Evolutionary conservation across 148 eudicot species (phyloP).

Genomic region (Rhododendron simsii): DNA sequence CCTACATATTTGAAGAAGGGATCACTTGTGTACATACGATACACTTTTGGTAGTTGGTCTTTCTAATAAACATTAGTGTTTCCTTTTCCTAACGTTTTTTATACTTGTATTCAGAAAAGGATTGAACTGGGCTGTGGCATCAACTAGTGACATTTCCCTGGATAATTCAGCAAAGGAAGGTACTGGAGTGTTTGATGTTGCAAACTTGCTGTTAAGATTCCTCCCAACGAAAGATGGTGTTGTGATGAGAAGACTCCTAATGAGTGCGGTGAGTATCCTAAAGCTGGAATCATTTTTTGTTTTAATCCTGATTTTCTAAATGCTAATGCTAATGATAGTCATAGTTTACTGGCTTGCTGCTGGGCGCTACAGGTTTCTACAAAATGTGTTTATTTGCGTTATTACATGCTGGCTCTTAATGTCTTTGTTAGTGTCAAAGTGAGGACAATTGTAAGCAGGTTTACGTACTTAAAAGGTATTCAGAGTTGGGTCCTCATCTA

Average conservation of each 20-base stretch:
- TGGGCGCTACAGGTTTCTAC: background rate
- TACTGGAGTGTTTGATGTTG: slow-evolving; percentile 36
- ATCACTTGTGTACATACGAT: background rate
- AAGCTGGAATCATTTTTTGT: background rate
- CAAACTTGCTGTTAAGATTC: slow-evolving; percentile 61
- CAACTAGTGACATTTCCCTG: slow-evolving; percentile 22
- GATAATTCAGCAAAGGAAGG: slow-evolving; percentile 28
- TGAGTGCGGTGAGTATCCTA: slow-evolving; percentile 75
- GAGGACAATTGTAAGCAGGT: background rate
- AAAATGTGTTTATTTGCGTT: background rate
- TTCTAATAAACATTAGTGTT: background rate
- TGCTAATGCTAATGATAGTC: background rate
- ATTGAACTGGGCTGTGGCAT: slow-evolving; percentile 31
- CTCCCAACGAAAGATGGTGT: slow-evolving; percentile 72
- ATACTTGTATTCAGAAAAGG: slow-evolving; percentile 46
- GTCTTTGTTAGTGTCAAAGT: background rate
- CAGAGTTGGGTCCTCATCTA: background rate
- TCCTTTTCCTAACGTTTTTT: background rate
- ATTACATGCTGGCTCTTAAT: background rate
- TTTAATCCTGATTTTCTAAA: background rate
- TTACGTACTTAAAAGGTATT: background rate
- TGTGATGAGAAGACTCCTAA: slow-evolving; percentile 76
- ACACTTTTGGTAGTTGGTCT: background rate
- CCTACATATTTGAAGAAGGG: background rate
- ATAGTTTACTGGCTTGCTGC: background rate